These are phyloP conservation scores for Pseudisothecium myosuroides DNA, from an alignment of 225 moss, liverwort and hornwort genomes.

Conservation along the genomic window DNA sequence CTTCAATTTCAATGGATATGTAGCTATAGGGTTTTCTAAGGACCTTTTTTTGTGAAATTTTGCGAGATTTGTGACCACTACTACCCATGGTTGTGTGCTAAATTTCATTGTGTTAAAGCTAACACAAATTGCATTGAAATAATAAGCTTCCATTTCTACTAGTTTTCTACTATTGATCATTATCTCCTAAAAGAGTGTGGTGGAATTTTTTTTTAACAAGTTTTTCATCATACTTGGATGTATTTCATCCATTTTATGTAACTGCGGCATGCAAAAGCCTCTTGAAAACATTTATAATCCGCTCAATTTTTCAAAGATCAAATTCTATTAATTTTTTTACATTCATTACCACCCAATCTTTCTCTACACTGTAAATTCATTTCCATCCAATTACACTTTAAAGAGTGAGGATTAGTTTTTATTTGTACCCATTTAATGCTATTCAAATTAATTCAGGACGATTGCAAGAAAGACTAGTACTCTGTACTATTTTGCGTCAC, in stretches of 20 bases:
- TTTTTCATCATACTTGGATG: accelerated
- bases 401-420: neutral
- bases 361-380: neutral
- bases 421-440: neutral
- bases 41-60: too few relatives aligned
- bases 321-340: neutral
- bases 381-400: neutral
- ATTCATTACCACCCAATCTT: neutral
- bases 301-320: accelerated
- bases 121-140: too few relatives aligned
- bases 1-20: too few relatives aligned
- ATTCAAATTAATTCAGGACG: neutral
- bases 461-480: too few relatives aligned
- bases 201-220: too few relatives aligned
- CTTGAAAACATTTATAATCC: neutral
- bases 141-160: neutral
- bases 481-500: too few relatives aligned
- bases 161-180: neutral
- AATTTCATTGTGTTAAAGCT: too few relatives aligned
- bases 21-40: too few relatives aligned
- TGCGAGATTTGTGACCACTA: too few relatives aligned
- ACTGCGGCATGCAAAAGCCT: neutral
- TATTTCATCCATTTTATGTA: neutral
- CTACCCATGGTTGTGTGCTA: too few relatives aligned
- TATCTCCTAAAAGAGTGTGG: neutral